phyloP scores from a whole-genome alignment of 2,329 filamentous ascomycete species.

The Trichophyton simii region DNA sequence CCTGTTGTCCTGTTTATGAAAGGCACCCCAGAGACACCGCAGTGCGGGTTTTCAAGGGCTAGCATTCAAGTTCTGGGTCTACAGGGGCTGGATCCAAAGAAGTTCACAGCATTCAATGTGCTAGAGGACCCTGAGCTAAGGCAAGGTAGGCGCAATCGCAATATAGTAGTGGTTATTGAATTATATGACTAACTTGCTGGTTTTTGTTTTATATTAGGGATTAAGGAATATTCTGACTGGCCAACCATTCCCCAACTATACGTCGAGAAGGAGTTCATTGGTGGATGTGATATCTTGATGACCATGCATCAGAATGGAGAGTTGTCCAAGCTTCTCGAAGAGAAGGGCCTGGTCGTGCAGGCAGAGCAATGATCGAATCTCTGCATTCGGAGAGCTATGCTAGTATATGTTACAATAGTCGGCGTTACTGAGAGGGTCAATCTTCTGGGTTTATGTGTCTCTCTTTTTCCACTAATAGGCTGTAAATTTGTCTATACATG shows the following conservation, averaged over 20 bases:
- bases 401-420: not conserved
- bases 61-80: conserved; percentile 89
- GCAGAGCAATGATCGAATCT: conserved; percentile 34
- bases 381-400: not conserved
- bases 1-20: conserved; percentile 99
- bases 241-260: conserved; percentile 97
- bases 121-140: conserved; percentile 81
- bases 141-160: conserved; percentile 48
- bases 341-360: conserved; percentile 71
- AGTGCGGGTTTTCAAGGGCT: conserved; percentile 92
- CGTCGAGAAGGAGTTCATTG: conserved; percentile 87
- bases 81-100: conserved; percentile 86
- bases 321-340: conserved; percentile 77
- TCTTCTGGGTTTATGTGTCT: not conserved
- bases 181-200: not conserved
- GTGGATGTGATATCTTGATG: conserved; percentile 93
- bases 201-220: conserved; percentile 44
- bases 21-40: conserved; percentile 86
- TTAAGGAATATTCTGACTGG: conserved; percentile 99
- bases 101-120: conserved; percentile 98
- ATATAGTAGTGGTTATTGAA: not conserved
- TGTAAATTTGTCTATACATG: not conserved
- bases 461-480: not conserved
- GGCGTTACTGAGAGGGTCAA: not conserved
- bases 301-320: conserved; percentile 96